Evolutionary conservation across 805 yeast genomes (phyloP).

Genomic region (Ogataea corticis): DNA sequence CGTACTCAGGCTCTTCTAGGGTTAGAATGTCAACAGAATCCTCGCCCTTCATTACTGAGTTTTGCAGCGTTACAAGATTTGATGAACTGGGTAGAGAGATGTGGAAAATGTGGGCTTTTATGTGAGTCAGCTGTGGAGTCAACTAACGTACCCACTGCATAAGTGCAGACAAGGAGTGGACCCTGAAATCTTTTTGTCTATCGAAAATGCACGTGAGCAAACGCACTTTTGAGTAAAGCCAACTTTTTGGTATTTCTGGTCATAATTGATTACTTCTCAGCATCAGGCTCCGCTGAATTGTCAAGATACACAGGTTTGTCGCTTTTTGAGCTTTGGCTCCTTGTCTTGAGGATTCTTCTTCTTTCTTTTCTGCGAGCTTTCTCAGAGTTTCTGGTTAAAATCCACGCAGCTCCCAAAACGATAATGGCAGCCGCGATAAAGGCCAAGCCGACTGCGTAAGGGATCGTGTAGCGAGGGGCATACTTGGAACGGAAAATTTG

Average conservation of each 20-base stretch:
- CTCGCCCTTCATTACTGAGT: too few species aligned
- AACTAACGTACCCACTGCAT: too few species aligned
- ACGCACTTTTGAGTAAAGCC: background rate
- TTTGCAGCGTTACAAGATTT: too few species aligned
- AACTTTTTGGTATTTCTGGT: background rate
- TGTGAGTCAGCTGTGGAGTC: too few species aligned
- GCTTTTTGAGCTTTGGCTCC: background rate
- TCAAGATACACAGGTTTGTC: constrained; percentile 4
- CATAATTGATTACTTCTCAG: background rate
- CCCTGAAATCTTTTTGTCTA: background rate
- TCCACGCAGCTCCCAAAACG: background rate
- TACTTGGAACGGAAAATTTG: constrained; percentile 7
- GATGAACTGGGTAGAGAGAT: too few species aligned
- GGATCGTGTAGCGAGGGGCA: constrained; percentile 7
- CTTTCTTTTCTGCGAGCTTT: background rate
- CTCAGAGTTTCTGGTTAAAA: background rate
- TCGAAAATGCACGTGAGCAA: too few species aligned
- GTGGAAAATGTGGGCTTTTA: too few species aligned
- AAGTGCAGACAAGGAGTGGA: too few species aligned
- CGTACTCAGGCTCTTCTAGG: background rate
- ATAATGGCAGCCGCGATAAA: constrained; percentile 2
- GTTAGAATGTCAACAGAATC: too few species aligned
- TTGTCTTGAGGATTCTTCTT: background rate
- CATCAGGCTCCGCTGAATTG: constrained; percentile 36
- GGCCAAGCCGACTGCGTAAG: constrained; percentile 3